phyloP scores from a whole-genome alignment of 352 stramenopile species.

The Pythium monospermum region DNA sequence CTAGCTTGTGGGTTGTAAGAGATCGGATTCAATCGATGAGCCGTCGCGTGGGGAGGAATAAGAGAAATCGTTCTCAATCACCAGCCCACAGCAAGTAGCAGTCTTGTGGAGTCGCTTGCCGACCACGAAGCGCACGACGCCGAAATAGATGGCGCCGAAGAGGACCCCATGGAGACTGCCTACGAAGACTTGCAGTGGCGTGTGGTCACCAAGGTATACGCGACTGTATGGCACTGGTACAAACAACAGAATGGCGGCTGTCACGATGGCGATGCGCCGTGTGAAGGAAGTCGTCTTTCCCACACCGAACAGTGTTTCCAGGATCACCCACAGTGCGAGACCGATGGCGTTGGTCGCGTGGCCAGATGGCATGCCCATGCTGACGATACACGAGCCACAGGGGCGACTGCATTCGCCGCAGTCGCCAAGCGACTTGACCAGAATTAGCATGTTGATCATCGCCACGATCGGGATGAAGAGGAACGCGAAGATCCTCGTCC shows the following conservation, averaged over 20 bases:
- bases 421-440: constrained; percentile 36
- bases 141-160: constrained; percentile 39
- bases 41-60: background rate
- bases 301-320: constrained; percentile 36
- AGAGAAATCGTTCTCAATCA: constrained; percentile 34
- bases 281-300: constrained; percentile 20
- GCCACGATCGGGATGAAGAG: constrained; percentile 44
- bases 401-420: constrained; percentile 43
- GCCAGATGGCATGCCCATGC: constrained; percentile 47
- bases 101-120: constrained; percentile 22
- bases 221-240: constrained; percentile 51
- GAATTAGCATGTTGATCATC: constrained; percentile 35
- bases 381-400: constrained; percentile 41
- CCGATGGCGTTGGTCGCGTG: constrained; percentile 50
- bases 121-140: constrained; percentile 33
- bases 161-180: constrained; percentile 33
- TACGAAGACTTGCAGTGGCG: constrained; percentile 37
- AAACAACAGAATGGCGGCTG: constrained; percentile 25
- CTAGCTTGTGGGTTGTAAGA: too few relatives aligned
- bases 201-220: constrained; percentile 59
- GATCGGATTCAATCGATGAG: background rate
- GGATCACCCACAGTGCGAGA: constrained; percentile 40
- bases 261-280: background rate
- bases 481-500: constrained; percentile 41
- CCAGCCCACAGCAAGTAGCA: constrained; percentile 22